Percentiles rank a stretch among this genome's conserved stretches.
Conservation (phyloP, 371 early-diverging fungal genomes). For the Mortierella sp. region DNA sequence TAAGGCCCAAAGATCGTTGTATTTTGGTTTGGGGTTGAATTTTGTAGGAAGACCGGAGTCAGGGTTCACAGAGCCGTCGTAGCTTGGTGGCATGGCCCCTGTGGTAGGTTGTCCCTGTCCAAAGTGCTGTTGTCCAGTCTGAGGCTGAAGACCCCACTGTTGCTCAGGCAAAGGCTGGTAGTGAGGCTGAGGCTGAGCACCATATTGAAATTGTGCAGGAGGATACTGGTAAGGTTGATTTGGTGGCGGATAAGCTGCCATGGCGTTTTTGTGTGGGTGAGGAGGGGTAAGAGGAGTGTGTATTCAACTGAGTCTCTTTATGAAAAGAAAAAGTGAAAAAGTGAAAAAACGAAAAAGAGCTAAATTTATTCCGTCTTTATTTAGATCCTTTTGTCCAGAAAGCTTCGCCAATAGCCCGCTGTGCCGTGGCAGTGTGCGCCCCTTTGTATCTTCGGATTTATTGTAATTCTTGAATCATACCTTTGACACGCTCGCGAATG, state of each 20-base stretch:
- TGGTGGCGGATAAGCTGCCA: constrained; percentile 25
- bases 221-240: constrained; percentile 24
- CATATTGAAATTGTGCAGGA: constrained; percentile 27
- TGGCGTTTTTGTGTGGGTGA: constrained; percentile 4
- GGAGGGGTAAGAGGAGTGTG: neutral
- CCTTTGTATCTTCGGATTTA: neutral
- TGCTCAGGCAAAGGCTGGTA: constrained; percentile 39
- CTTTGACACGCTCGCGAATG: constrained; percentile 67
- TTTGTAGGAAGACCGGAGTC: constrained; percentile 50
- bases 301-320: too few relatives aligned
- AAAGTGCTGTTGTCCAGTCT: constrained; percentile 23
- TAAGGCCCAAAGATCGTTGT: constrained; percentile 70
- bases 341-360: neutral
- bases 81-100: constrained; percentile 30
- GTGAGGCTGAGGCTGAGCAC: constrained; percentile 38
- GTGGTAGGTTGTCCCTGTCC: constrained; percentile 34
- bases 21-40: constrained; percentile 56
- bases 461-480: constrained; percentile 59
- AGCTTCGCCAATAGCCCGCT: too few relatives aligned
- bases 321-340: constrained; percentile 1
- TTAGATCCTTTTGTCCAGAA: too few relatives aligned
- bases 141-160: constrained; percentile 25
- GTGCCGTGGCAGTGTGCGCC: too few relatives aligned
- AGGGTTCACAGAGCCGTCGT: constrained; percentile 49
- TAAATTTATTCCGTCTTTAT: too few relatives aligned